phyloP scores from a whole-genome alignment of 225 moss, liverwort and hornwort genomes.

The Pleurozium schreberi region DNA sequence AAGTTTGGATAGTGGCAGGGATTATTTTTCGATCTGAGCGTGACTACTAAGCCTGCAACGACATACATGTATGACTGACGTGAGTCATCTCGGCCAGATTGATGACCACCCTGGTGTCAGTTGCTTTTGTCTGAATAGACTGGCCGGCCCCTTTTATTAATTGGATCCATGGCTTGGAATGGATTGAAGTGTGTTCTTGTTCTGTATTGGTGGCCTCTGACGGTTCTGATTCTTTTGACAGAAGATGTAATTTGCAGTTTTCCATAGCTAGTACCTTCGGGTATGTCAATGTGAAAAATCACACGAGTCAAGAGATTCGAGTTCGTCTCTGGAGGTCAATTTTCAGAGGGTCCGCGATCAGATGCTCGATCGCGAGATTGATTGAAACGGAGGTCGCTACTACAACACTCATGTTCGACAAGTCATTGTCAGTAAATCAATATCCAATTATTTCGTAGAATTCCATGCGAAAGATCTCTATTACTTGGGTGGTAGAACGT shows the following conservation, averaged over 20 bases:
- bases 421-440: background rate
- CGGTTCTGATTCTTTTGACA: background rate
- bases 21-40: background rate
- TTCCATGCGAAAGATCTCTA: background rate
- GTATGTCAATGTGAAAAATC: background rate
- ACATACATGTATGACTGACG: background rate
- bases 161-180: background rate
- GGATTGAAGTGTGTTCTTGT: background rate
- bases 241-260: background rate
- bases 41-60: background rate
- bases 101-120: background rate
- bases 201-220: too few relatives aligned
- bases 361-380: background rate
- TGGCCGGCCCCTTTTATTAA: background rate
- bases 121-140: background rate
- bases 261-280: background rate
- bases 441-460: background rate
- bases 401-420: too few relatives aligned
- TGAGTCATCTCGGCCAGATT: background rate
- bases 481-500: background rate
- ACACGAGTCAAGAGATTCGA: background rate
- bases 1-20: background rate
- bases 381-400: too few relatives aligned
- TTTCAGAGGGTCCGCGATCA: background rate
- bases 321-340: background rate